Evolutionary conservation across 2,329 filamentous ascomycete genomes (phyloP).

Genomic region (Aspergillus eucalypticola): DNA sequence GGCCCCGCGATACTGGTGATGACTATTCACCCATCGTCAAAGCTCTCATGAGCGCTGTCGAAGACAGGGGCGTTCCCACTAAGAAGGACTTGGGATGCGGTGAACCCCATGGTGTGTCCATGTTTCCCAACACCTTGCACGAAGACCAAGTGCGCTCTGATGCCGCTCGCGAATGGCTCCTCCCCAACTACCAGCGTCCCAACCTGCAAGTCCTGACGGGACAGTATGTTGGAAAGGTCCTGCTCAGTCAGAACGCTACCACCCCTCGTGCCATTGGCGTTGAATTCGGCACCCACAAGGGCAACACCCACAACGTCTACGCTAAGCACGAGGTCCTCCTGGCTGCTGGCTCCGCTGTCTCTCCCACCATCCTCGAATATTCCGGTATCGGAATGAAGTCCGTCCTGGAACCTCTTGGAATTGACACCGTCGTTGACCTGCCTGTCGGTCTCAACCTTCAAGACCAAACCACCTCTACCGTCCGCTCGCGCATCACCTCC

Average conservation of each 20-base stretch:
- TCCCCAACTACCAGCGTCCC: conserved; percentile 25
- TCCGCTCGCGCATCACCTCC: conserved; percentile 15
- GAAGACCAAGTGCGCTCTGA: conserved; percentile 29
- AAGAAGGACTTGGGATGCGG: conserved; percentile 28
- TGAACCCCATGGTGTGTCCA: conserved; percentile 31
- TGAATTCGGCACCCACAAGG: conserved; percentile 28
- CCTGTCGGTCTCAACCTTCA: conserved; percentile 35
- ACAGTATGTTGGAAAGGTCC: conserved; percentile 27
- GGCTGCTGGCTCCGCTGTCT: conserved; percentile 29
- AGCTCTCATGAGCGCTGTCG: conserved; percentile 26
- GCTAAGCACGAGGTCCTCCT: conserved; percentile 31
- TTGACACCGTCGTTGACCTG: conserved; percentile 26
- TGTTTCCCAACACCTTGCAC: conserved; percentile 30
- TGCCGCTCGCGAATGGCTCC: conserved; percentile 30
- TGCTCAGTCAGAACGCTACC: conserved; percentile 15
- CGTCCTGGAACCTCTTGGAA: conserved; percentile 17
- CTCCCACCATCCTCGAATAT: conserved; percentile 29
- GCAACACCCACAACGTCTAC: conserved; percentile 22
- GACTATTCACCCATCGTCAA: conserved; percentile 25
- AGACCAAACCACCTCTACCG: conserved; percentile 31
- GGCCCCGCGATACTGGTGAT: conserved; percentile 24
- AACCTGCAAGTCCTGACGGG: conserved; percentile 29
- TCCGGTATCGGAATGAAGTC: conserved; percentile 30
- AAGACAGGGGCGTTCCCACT: conserved; percentile 15
- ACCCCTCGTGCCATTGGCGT: conserved; percentile 24